Evolutionary conservation across 192 early-diverging fungal species (phyloP).

Genomic region (Backusella westeae): DNA sequence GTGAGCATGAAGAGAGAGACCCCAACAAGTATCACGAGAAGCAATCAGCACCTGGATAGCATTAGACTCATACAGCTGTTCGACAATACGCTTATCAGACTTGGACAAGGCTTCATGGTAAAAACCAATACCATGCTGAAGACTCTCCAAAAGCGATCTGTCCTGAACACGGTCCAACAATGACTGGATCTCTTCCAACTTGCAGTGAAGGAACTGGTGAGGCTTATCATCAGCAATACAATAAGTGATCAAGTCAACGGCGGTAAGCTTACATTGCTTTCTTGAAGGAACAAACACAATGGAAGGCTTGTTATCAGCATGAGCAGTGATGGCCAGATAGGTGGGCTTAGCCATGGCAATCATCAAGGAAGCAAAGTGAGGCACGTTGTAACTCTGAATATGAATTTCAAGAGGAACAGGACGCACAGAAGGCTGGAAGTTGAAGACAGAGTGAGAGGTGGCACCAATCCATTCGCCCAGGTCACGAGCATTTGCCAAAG

Average conservation of each 20-base stretch:
- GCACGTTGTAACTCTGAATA: constrained; percentile 88
- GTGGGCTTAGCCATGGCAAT: constrained; percentile 88
- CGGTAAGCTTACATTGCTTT: constrained; percentile 85
- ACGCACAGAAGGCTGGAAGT: constrained; percentile 92
- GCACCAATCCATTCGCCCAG: constrained; percentile 97
- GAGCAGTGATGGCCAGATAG: constrained; percentile 69
- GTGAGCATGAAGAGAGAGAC: constrained; percentile 76
- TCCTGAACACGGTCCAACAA: constrained; percentile 70
- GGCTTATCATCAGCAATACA: constrained; percentile 75
- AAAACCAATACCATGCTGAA: constrained; percentile 83
- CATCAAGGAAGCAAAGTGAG: constrained; percentile 96
- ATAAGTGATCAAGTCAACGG: constrained; percentile 80
- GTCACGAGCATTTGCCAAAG: constrained; percentile 96
- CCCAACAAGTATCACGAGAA: constrained; percentile 91
- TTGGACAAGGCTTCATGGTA: constrained; percentile 88
- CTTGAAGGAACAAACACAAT: constrained; percentile 94
- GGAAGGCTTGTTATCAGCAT: constrained; percentile 63
- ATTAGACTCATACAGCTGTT: constrained; percentile 68
- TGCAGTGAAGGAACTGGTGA: constrained; percentile 72
- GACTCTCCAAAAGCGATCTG: constrained; percentile 61
- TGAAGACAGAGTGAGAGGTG: constrained; percentile 74
- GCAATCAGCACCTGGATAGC: constrained; percentile 91
- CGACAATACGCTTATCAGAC: constrained; percentile 71
- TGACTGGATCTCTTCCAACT: constrained; percentile 58
- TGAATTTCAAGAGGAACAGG: constrained; percentile 94